Conservation (phyloP, 345 rosid genomes). For the Draba incana region DNA sequence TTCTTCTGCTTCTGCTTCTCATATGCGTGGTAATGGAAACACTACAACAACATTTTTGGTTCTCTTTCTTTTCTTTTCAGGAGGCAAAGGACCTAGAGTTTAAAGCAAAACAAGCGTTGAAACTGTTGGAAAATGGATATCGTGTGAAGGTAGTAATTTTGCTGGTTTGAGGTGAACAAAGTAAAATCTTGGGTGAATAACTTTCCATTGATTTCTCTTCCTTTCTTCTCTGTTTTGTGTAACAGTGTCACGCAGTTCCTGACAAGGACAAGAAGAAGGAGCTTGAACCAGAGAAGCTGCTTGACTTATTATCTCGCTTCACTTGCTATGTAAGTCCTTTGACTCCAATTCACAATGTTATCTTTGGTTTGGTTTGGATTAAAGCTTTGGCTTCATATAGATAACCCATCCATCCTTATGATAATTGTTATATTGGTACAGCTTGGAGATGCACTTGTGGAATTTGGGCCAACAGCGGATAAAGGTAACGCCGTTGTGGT, state of each 20-base stretch:
- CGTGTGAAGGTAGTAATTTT: slow-evolving; percentile 74
- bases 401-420: slow-evolving; percentile 2
- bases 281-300: slow-evolving; percentile 62
- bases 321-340: slow-evolving; percentile 52
- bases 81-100: slow-evolving; percentile 74
- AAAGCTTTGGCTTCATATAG: not conserved
- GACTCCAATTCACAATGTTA: not conserved
- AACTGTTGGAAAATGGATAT: slow-evolving; percentile 81
- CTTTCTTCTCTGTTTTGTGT: slow-evolving; percentile 29
- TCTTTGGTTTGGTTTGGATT: slow-evolving; percentile 19
- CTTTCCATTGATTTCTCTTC: not conserved
- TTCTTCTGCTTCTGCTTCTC: not conserved
- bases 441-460: slow-evolving; percentile 74
- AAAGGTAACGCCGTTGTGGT: slow-evolving; percentile 62
- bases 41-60: slow-evolving; percentile 8
- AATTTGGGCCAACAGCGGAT: slow-evolving; percentile 70
- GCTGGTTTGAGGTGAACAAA: slow-evolving; percentile 5
- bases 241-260: slow-evolving; percentile 69
- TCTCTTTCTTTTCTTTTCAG: slow-evolving; percentile 47
- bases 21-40: not conserved
- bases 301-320: slow-evolving; percentile 63
- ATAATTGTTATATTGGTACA: slow-evolving; percentile 34
- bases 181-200: not conserved
- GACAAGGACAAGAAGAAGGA: slow-evolving; percentile 50
- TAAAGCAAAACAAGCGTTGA: slow-evolving; percentile 64